Percentiles rank a stretch among this genome's conserved stretches.
Evolutionary conservation across 139 green algal genomes (phyloP).

Genomic region (Parachlorella kessleri): DNA sequence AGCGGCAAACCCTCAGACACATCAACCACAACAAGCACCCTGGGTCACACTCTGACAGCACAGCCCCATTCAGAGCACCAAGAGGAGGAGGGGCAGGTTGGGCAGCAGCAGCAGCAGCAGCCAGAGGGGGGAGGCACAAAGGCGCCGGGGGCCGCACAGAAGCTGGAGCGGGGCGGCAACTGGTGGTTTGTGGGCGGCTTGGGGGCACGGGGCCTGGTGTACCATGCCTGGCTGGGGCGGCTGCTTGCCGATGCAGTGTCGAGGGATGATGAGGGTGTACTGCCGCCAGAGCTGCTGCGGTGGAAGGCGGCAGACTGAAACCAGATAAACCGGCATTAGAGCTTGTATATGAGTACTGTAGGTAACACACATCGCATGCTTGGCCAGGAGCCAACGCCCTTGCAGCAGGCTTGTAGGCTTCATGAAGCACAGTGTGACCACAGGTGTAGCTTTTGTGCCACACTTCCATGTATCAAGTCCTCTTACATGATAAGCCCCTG

Average conservation of each 20-base stretch:
- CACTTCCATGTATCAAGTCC: no score
- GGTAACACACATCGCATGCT: no score
- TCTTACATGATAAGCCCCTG: no score
- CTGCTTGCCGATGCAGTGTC: conserved; percentile 64
- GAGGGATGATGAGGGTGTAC: conserved; percentile 20
- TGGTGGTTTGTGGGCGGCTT: conserved; percentile 77
- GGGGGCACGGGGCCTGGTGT: conserved; percentile 82
- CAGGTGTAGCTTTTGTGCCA: no score
- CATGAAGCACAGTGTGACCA: no score
- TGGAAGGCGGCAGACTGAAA: no score
- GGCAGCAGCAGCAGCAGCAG: background rate
- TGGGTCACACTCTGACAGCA: background rate
- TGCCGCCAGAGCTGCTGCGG: conserved; percentile 50
- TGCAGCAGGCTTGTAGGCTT: no score
- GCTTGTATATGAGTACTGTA: no score
- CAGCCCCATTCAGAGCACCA: no score
- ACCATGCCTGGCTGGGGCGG: conserved; percentile 78
- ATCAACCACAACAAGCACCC: background rate
- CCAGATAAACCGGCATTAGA: no score
- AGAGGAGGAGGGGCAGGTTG: background rate
- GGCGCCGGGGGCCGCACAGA: background rate
- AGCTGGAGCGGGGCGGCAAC: background rate
- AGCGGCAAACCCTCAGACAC: no score
- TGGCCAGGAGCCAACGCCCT: no score
- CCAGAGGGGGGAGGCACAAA: background rate